Base-by-base conservation (phyloP, 495 filamentous ascomycete genomes). In the Podospora australis region DNA sequence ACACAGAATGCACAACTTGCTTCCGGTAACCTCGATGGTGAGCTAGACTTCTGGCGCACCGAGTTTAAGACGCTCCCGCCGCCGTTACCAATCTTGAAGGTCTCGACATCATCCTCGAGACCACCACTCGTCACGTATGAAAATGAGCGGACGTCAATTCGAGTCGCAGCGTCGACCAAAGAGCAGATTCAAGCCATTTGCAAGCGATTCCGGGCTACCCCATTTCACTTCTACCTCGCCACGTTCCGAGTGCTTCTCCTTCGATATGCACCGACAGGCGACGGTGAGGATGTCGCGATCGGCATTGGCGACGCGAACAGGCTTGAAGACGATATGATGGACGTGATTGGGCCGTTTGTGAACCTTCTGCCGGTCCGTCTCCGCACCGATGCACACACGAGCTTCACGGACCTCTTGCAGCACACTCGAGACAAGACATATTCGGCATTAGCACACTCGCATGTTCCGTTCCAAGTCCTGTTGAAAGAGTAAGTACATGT, bases 321-420 rank as follows among this genome's bases (percentile, higher is more conserved):
- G 4, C 53, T 7, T 3, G 53, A 64, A 1, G 36, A 9, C 13
- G 29, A 47, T 4, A 30, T 68, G 2, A 25, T 62, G n/a, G 42
- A 49, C 3, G 70, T 47, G 10, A 52, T 80, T 13, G 71, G 79
- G 7, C 44, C 67, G 23, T 72, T 64, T 26, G 36, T 78, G 7
- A 79, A 82, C 43, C 46, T 78, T 2, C 58, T 81, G 0, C 63
- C 78, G 0, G 24, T 79, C 2, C 60, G 58, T 2, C 68, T 75
- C 55, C 48, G 29, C 20, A 9, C 10, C 22, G 17, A n/a, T 4
- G 4, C 29, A 22, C n/a, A 23, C 40, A 43, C 22, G 21, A 24
- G 20, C 21, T 43, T 43, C 17, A 19, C 7, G 21, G 20, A 9
- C 29, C 17, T 19, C 20, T 21, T 22, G 25, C n/a, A 16, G 20